A percentile compares a stretch with the other conserved stretches of the same genome.
Conservation (phyloP, 2,329 filamentous ascomycete species). For the Diaporthe longicolla region DNA sequence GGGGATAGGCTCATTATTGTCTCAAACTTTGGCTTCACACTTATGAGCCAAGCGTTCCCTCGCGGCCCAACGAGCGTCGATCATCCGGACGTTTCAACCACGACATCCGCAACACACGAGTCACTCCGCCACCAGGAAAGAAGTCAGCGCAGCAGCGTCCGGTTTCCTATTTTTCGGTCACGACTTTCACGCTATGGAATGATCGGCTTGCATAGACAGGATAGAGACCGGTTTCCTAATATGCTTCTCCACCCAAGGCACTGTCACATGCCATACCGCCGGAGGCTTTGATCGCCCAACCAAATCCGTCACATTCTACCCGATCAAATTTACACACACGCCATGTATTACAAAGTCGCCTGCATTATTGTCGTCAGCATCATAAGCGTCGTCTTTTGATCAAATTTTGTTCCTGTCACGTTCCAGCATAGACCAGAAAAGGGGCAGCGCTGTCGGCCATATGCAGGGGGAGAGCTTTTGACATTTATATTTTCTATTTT, state of each 20-base stretch:
- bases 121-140: not conserved
- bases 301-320: not conserved
- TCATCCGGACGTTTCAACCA: slow-evolving; percentile 29
- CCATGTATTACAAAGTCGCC: slow-evolving; percentile 19
- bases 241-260: slow-evolving; percentile 13
- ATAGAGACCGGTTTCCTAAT: not conserved
- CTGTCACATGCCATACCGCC: slow-evolving; percentile 5
- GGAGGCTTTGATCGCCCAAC: not conserved
- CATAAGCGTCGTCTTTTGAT: slow-evolving; percentile 31
- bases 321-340: not conserved
- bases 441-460: slow-evolving; percentile 30
- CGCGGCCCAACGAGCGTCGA: slow-evolving; percentile 27
- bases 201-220: slow-evolving; percentile 30
- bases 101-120: slow-evolving; percentile 19
- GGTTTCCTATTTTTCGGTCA: slow-evolving; percentile 6
- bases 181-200: slow-evolving; percentile 26
- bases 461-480: slow-evolving; percentile 14
- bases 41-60: not conserved
- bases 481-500: not conserved
- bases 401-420: not conserved
- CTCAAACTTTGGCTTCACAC: slow-evolving; percentile 14
- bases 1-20: not conserved
- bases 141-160: not conserved
- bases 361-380: slow-evolving; percentile 32
- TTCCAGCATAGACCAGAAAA: slow-evolving; percentile 21